Conservation (phyloP, 768 basidiomycete species). For the Pholiota conissans region DNA sequence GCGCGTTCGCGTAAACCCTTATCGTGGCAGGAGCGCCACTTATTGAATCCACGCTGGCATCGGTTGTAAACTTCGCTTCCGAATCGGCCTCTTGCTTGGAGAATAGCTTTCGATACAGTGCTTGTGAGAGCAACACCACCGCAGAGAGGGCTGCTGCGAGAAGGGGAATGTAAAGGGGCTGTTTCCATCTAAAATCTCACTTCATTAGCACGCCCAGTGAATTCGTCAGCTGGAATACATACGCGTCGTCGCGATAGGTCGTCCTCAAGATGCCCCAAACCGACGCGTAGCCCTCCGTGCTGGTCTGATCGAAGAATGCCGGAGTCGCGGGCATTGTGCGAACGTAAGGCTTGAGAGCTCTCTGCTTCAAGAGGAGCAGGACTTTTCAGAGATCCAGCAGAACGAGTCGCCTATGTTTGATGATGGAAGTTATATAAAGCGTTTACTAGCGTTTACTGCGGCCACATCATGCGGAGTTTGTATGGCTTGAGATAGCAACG, state of each 20-base stretch:
- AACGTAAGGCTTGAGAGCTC: not conserved
- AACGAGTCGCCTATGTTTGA: no score
- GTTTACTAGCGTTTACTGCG: not conserved
- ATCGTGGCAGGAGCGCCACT: slow-evolving; percentile 2
- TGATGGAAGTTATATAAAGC: not conserved
- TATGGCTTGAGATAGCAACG: no score
- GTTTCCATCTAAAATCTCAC: slow-evolving; percentile 4
- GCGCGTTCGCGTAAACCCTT: not conserved
- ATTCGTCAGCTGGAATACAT: not conserved
- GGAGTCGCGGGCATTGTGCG: slow-evolving; percentile 3
- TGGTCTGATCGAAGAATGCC: slow-evolving; percentile 2
- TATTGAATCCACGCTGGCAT: not conserved
- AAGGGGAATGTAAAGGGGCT: slow-evolving; percentile 10
- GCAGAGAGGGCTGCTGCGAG: not conserved
- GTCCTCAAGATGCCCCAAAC: not conserved
- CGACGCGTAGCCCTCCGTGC: not conserved
- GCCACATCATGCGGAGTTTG: not conserved
- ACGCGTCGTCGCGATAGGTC: slow-evolving; percentile 4
- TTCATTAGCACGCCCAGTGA: not conserved
- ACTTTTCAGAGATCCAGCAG: not conserved
- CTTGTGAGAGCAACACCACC: not conserved
- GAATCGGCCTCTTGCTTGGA: not conserved
- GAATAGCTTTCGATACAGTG: not conserved
- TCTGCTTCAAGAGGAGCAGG: not conserved
- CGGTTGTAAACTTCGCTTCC: not conserved